Evolutionary conservation across 2,329 filamentous ascomycete genomes (phyloP).

Genomic region (Trichoderma afroharzianum): DNA sequence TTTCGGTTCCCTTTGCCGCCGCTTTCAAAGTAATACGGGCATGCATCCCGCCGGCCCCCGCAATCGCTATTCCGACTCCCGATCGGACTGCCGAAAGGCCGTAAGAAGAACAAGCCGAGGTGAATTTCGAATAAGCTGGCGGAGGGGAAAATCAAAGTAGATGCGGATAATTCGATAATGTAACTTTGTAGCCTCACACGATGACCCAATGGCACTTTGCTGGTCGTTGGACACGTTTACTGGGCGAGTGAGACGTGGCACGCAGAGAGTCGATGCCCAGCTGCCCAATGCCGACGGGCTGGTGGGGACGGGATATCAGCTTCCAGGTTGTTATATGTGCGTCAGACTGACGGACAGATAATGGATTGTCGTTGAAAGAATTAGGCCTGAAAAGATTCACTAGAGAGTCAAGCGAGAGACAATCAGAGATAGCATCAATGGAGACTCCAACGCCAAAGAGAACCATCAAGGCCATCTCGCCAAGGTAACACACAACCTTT

Average conservation of each 20-base stretch:
- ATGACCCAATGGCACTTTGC: neutral
- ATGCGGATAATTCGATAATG: neutral
- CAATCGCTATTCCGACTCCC: neutral
- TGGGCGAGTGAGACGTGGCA: slow-evolving; percentile 6
- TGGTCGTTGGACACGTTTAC: neutral
- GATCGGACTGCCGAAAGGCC: neutral
- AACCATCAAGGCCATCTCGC: neutral
- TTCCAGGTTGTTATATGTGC: neutral
- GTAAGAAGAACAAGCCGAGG: neutral
- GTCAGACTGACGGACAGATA: neutral
- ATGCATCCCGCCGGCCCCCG: neutral
- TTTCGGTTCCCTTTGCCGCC: neutral
- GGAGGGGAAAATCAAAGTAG: neutral
- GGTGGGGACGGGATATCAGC: slow-evolving; percentile 1
- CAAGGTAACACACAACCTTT: neutral
- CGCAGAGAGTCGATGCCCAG: slow-evolving; percentile 12
- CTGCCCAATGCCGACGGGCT: slow-evolving; percentile 9
- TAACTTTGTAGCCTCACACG: neutral
- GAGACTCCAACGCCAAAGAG: neutral
- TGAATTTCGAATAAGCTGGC: neutral
- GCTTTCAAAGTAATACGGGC: neutral
- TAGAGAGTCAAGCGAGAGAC: neutral
- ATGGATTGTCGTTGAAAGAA: neutral
- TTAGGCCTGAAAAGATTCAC: neutral
- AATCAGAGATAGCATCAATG: neutral